Conservation (phyloP, 164 flowering plant species). For the Liriodendron chinense region DNA sequence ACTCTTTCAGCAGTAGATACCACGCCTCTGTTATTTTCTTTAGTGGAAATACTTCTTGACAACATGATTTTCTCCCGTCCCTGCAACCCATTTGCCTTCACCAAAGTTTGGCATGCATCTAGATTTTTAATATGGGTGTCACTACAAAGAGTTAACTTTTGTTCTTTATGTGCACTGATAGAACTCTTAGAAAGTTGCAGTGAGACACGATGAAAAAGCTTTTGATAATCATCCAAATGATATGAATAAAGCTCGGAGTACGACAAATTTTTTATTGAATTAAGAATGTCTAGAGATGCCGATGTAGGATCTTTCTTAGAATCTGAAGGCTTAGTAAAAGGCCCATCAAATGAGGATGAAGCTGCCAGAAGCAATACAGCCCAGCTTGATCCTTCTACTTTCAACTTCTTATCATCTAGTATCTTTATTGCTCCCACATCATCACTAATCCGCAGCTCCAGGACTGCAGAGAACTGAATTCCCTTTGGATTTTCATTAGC, state of each 20-base stretch:
- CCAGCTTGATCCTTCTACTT: constrained; percentile 67
- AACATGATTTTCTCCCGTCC: constrained; percentile 16
- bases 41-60: background rate
- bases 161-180: constrained; percentile 9
- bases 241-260: constrained; percentile 70
- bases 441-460: constrained; percentile 63
- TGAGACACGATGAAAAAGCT: constrained; percentile 81
- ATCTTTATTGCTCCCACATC: constrained; percentile 35
- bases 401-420: constrained; percentile 58
- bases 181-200: constrained; percentile 66
- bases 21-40: constrained; percentile 13
- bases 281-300: constrained; percentile 35
- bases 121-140: background rate
- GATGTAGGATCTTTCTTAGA: constrained; percentile 67
- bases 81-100: background rate
- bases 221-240: constrained; percentile 85
- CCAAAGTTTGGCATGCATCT: background rate
- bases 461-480: constrained; percentile 65
- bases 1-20: constrained; percentile 72
- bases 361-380: constrained; percentile 68
- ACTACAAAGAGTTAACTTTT: background rate
- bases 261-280: constrained; percentile 35
- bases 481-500: constrained; percentile 59
- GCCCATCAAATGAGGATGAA: constrained; percentile 83
- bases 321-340: constrained; percentile 64